Percentiles rank a stretch among this genome's conserved stretches.
Conservation (phyloP, 257 asterid species). For the Anisodus acutangulus region DNA sequence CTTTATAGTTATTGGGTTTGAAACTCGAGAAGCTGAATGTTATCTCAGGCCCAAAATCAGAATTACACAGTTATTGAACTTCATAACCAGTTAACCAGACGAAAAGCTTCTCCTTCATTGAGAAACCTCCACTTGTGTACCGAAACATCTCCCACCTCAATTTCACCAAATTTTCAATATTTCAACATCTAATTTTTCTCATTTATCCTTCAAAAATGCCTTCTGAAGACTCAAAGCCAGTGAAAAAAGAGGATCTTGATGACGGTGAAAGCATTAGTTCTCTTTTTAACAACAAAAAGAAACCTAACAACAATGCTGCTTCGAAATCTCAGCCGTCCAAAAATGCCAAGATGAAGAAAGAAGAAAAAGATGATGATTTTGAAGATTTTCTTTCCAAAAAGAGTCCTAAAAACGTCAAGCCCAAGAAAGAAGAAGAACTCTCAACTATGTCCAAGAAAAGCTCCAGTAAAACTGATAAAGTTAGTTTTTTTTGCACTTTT, state of each 20-base stretch:
- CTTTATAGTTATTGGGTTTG: too few species aligned
- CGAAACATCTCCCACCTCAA: slow-evolving; percentile 29
- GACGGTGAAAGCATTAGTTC: slow-evolving; percentile 45
- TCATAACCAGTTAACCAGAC: background rate
- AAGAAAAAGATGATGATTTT: slow-evolving; percentile 55
- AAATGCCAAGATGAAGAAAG: slow-evolving; percentile 45
- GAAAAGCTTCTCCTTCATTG: background rate
- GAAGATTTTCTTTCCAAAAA: slow-evolving; percentile 40
- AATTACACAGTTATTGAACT: background rate
- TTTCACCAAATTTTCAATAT: background rate
- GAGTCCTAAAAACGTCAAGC: background rate
- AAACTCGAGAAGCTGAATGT: background rate
- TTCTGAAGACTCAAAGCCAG: slow-evolving; percentile 35
- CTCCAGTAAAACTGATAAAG: slow-evolving; percentile 36
- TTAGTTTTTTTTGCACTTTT: slow-evolving; percentile 2
- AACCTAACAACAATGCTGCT: slow-evolving; percentile 43
- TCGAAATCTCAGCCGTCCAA: slow-evolving; percentile 44
- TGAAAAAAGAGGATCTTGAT: slow-evolving; percentile 51
- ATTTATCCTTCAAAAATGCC: slow-evolving; percentile 32
- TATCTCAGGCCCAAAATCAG: slow-evolving; percentile 12
- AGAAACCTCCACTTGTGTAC: slow-evolving; percentile 20
- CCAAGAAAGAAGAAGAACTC: slow-evolving; percentile 15
- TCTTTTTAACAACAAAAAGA: slow-evolving; percentile 38
- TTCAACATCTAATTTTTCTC: background rate
- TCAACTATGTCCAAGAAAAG: background rate